Conservation (phyloP, 2,329 filamentous ascomycete species). For the Fonsecaea multimorphosa region DNA sequence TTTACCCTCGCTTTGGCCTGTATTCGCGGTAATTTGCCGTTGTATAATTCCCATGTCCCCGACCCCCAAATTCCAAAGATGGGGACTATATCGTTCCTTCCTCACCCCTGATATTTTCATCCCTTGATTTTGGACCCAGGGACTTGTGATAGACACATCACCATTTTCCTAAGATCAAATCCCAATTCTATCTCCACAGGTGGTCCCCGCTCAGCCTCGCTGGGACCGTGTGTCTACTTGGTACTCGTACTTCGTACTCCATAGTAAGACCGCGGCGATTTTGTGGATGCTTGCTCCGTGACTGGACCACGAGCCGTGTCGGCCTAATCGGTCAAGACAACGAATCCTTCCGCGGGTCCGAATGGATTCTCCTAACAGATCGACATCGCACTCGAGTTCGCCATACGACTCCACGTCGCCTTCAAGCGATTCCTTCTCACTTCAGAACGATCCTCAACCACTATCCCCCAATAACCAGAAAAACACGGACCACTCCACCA, state of each 20-base stretch:
- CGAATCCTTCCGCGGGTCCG: not conserved
- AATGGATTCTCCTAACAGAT: not conserved
- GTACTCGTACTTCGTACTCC: too few relatives aligned
- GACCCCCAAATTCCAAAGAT: not conserved
- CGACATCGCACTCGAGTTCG: slow-evolving; percentile 2
- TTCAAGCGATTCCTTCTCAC: slow-evolving; percentile 6
- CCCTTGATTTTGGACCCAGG: not conserved
- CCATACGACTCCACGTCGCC: slow-evolving; percentile 7
- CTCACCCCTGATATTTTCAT: not conserved
- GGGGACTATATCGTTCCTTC: not conserved
- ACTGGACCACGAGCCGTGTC: not conserved
- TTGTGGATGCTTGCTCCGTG: not conserved
- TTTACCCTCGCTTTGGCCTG: not conserved
- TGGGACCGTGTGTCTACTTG: not conserved
- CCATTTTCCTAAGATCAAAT: not conserved
- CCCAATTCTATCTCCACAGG: not conserved
- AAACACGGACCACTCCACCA: slow-evolving; percentile 13
- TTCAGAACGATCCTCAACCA: not conserved
- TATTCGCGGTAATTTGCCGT: slow-evolving; percentile 2
- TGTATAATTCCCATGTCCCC: slow-evolving; percentile 2
- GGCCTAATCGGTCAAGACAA: not conserved
- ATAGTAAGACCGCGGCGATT: not conserved
- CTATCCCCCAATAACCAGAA: slow-evolving; percentile 1
- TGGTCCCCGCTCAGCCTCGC: not conserved
- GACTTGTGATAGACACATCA: not conserved